These are phyloP conservation scores for Cercospora nicotianae DNA, from an alignment of 2,329 filamentous ascomycete species.

Conservation along the genomic window DNA sequence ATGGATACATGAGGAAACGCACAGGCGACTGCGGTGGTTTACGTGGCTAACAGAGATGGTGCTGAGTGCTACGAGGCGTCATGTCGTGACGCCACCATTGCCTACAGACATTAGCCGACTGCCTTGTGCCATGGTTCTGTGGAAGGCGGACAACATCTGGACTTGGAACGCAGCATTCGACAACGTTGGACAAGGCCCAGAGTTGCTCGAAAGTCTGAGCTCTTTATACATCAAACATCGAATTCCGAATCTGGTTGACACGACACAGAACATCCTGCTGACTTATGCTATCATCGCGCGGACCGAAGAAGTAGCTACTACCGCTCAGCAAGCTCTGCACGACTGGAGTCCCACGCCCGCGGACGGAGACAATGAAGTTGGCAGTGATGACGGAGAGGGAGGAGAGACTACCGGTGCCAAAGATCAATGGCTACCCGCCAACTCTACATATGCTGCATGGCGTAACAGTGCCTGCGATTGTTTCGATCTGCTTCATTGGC, in stretches of 20 bases:
- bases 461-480: conserved; percentile 24
- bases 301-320: conserved; percentile 4
- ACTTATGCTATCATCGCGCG: conserved; percentile 8
- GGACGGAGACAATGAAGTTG: not conserved
- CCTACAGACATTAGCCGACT: not conserved
- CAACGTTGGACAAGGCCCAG: not conserved
- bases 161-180: not conserved
- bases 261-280: conserved; percentile 5
- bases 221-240: not conserved
- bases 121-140: not conserved
- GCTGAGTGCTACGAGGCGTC: not conserved
- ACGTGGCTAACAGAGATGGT: not conserved
- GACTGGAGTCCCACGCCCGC: conserved; percentile 9
- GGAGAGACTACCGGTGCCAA: not conserved
- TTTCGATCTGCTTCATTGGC: conserved; percentile 20
- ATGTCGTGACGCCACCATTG: not conserved
- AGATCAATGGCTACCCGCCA: conserved; percentile 15
- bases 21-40: not conserved
- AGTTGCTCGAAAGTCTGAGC: not conserved
- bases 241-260: not conserved
- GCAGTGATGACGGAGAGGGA: not conserved
- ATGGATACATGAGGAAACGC: not conserved
- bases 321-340: conserved; percentile 7
- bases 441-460: conserved; percentile 13
- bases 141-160: conserved; percentile 1